These are phyloP conservation scores for Yamadazyma sp. DNA, from an alignment of 1,139 yeast species.

Conservation along the genomic window DNA sequence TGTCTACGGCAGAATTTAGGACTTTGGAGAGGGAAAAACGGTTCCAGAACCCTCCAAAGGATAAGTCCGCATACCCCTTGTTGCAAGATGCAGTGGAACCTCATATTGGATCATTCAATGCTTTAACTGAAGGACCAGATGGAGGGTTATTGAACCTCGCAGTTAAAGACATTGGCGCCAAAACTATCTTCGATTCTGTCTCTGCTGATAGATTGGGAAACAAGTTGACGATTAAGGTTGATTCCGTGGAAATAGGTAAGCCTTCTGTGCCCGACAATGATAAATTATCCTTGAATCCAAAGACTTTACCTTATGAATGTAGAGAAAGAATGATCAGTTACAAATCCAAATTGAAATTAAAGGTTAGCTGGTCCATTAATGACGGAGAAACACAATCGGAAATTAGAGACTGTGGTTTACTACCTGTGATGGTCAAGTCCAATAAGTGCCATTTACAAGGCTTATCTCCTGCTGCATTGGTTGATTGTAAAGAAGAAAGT, in stretches of 20 bases:
- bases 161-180: constrained; percentile 84
- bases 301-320: constrained; percentile 83
- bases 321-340: constrained; percentile 86
- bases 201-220: constrained; percentile 68
- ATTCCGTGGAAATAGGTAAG: constrained; percentile 80
- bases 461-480: constrained; percentile 78
- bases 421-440: constrained; percentile 88
- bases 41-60: constrained; percentile 87
- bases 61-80: constrained; percentile 77
- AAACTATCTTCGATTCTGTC: constrained; percentile 74
- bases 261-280: constrained; percentile 77
- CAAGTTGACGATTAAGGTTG: constrained; percentile 76
- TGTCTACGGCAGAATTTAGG: constrained; percentile 54
- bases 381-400: constrained; percentile 81
- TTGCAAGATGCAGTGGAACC: constrained; percentile 89
- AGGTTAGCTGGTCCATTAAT: constrained; percentile 82
- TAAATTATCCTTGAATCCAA: constrained; percentile 76
- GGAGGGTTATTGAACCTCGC: constrained; percentile 86
- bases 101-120: constrained; percentile 94
- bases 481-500: constrained; percentile 78
- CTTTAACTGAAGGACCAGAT: constrained; percentile 81
- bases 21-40: constrained; percentile 87
- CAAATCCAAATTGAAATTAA: constrained; percentile 71
- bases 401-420: constrained; percentile 85
- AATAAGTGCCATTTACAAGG: constrained; percentile 90